Percentiles rank a stretch among this genome's conserved stretches.
phyloP scores from a whole-genome alignment of 257 asterid genomes.

The Solanum phureja region DNA sequence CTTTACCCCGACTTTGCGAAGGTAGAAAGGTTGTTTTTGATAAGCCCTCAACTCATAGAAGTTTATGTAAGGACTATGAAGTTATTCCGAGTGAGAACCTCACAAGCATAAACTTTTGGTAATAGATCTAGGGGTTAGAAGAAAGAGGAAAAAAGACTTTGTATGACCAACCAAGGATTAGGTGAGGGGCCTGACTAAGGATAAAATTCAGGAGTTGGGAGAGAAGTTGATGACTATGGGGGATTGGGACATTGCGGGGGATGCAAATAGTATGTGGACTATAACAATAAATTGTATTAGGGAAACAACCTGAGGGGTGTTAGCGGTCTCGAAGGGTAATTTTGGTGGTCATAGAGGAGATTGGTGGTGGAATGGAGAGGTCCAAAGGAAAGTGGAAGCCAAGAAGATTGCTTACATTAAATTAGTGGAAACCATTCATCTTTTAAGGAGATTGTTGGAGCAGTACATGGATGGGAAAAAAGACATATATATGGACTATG shows the following conservation, averaged over 20 bases:
- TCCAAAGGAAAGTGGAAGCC: neutral
- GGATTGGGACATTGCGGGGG: neutral
- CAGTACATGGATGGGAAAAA: neutral
- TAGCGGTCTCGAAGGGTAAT: neutral
- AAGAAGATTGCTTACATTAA: neutral
- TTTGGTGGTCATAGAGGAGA: neutral
- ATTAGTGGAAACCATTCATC: neutral
- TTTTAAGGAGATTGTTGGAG: neutral
- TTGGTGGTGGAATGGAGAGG: neutral
- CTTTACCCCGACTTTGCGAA: neutral
- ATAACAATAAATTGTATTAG: neutral
- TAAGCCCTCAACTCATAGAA: neutral
- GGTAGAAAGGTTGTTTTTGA: neutral
- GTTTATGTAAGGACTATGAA: neutral
- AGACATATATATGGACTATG: neutral
- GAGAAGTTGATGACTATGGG: neutral
- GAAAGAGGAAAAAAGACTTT: neutral
- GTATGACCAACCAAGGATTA: neutral
- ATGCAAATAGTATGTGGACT: neutral
- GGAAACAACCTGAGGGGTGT: neutral
- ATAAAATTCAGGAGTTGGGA: neutral
- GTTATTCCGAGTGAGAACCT: neutral
- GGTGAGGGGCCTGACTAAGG: neutral
- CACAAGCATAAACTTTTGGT: neutral
- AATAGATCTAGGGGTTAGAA: neutral